A percentile compares a stretch with the other conserved stretches of the same genome.
These are phyloP conservation scores for Pythium dissimile DNA, from an alignment of 352 stramenopile species.

Conservation along the genomic window DNA sequence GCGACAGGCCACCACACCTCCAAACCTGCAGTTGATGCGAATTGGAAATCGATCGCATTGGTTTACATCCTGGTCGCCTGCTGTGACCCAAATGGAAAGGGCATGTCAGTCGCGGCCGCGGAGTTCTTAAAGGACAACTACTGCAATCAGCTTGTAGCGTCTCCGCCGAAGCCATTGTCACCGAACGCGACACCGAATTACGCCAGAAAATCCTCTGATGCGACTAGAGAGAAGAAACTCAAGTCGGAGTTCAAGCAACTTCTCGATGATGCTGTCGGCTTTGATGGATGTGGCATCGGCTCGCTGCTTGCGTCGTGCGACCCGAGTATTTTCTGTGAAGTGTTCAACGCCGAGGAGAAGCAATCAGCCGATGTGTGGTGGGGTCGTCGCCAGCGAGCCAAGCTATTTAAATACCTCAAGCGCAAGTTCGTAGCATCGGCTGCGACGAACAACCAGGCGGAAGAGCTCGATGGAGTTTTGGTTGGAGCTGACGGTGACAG, in stretches of 20 bases:
- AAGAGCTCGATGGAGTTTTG: conserved; percentile 24
- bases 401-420: conserved; percentile 63
- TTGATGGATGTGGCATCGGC: conserved; percentile 66
- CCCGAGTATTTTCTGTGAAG: conserved; percentile 46
- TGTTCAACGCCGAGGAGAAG: conserved; percentile 73
- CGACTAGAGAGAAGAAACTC: conserved; percentile 11
- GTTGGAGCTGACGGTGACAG: conserved; percentile 2
- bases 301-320: conserved; percentile 44
- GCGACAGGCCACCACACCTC: not conserved
- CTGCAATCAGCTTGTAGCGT: not conserved
- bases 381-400: conserved; percentile 50
- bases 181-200: not conserved
- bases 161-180: not conserved
- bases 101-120: conserved; percentile 65
- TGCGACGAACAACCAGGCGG: conserved; percentile 25
- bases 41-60: conserved; percentile 70
- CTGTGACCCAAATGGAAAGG: conserved; percentile 73
- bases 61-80: conserved; percentile 71
- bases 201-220: conserved; percentile 1
- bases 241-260: conserved; percentile 55
- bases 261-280: conserved; percentile 67
- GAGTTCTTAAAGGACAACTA: conserved; percentile 76
- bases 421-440: conserved; percentile 52
- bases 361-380: conserved; percentile 75
- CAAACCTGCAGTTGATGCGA: conserved; percentile 38